Evolutionary conservation across 805 yeast species (phyloP).

Genomic region (Sugiyamaella qingdaonensis): DNA sequence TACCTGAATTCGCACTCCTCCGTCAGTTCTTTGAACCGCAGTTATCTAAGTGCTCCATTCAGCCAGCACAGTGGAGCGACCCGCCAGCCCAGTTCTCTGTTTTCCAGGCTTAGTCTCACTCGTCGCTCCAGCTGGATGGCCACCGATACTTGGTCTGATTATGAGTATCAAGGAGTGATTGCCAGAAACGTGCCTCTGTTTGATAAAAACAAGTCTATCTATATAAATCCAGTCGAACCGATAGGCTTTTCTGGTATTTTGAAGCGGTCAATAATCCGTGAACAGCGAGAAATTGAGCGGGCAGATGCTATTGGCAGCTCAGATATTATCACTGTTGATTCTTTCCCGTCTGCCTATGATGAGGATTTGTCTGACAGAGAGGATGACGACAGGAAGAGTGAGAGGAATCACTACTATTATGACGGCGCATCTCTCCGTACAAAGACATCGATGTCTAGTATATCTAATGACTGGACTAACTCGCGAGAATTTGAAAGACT

Average conservation of each 20-base stretch:
- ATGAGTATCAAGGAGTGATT: constrained; percentile 19
- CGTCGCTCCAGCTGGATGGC: constrained; percentile 22
- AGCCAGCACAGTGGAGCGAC: constrained; percentile 1
- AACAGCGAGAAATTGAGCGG: constrained; percentile 15
- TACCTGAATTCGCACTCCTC: constrained; percentile 19
- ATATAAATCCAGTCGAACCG: constrained; percentile 9
- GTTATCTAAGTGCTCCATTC: not conserved
- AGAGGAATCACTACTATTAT: not conserved
- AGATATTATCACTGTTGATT: constrained; percentile 2
- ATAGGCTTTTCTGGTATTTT: constrained; percentile 28
- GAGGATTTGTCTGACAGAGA: not conserved
- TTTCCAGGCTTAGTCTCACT: constrained; percentile 4
- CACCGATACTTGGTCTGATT: constrained; percentile 18
- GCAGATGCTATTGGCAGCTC: constrained; percentile 3
- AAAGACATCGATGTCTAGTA: not conserved
- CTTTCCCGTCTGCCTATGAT: constrained; percentile 4
- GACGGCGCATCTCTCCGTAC: not conserved
- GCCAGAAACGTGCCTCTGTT: not conserved
- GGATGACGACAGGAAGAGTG: not conserved
- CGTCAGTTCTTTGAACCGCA: constrained; percentile 11
- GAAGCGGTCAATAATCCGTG: constrained; percentile 24
- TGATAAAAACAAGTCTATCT: constrained; percentile 3
- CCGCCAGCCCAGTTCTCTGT: not conserved
- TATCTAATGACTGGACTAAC: not conserved
- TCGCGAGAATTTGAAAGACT: constrained; percentile 32